Conservation (phyloP, 2,329 filamentous ascomycete species). For the Trichoderma hamatum region DNA sequence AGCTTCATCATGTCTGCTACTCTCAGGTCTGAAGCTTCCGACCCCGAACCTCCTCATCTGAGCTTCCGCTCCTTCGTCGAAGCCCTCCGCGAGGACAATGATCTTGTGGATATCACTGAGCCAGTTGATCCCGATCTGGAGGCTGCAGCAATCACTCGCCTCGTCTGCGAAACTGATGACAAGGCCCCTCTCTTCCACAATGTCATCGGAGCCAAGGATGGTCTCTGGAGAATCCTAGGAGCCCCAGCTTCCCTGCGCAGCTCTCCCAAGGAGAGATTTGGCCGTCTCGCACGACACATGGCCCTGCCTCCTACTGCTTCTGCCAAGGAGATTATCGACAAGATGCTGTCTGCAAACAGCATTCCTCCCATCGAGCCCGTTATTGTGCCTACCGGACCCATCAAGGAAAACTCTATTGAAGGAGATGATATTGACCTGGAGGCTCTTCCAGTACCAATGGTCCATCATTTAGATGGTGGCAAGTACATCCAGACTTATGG, state of each 20-base stretch:
- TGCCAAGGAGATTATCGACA: conserved; percentile 44
- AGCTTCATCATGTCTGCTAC: not conserved
- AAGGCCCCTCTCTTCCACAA: conserved; percentile 58
- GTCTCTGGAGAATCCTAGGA: conserved; percentile 53
- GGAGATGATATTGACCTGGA: conserved; percentile 5
- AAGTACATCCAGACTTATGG: conserved; percentile 2
- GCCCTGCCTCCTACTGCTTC: conserved; percentile 43
- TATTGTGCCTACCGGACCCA: not conserved
- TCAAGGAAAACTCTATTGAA: conserved; percentile 11
- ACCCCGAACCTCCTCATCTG: conserved; percentile 33
- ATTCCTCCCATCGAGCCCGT: not conserved
- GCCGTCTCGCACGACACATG: conserved; percentile 47
- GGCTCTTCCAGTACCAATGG: not conserved
- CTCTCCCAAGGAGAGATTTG: conserved; percentile 40
- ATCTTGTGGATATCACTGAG: conserved; percentile 49
- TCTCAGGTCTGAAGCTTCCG: not conserved
- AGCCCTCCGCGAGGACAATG: conserved; percentile 45
- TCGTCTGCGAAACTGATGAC: conserved; percentile 48
- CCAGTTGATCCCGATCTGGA: conserved; percentile 51
- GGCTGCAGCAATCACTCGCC: conserved; percentile 49
- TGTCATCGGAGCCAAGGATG: conserved; percentile 48
- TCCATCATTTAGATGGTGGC: conserved; percentile 1
- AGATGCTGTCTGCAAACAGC: conserved; percentile 38
- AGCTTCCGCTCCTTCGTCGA: conserved; percentile 53
- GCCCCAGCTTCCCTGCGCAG: conserved; percentile 45